Percentiles rank a stretch among this genome's conserved stretches.
These are phyloP conservation scores for Boletus patriciae DNA, from an alignment of 768 basidiomycete genomes.

Conservation along the genomic window DNA sequence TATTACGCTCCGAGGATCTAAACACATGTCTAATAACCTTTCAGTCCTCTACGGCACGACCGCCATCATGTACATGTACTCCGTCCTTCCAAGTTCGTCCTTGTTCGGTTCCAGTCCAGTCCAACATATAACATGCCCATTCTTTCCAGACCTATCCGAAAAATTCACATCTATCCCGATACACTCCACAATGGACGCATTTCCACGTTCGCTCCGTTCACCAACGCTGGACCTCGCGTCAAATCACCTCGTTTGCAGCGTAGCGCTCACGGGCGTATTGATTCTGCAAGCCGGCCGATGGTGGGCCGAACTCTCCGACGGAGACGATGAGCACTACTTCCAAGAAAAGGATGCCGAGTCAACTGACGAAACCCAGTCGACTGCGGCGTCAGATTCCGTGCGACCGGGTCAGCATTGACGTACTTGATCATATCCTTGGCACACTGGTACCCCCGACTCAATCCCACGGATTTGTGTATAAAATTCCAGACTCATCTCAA, in stretches of 20 bases:
- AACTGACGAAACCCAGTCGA: conserved; percentile 11
- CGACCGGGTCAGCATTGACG: conserved; percentile 12
- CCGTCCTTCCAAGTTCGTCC: conserved; percentile 76
- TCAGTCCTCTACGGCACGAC: conserved; percentile 76
- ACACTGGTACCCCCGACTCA: neutral
- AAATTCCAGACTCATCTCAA: conserved; percentile 4
- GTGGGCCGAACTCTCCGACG: conserved; percentile 79
- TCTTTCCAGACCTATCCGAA: conserved; percentile 49
- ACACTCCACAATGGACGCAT: conserved; percentile 52
- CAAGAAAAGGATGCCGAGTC: conserved; percentile 31
- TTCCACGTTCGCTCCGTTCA: conserved; percentile 60
- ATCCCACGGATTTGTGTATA: conserved; percentile 4
- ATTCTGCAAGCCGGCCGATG: conserved; percentile 80
- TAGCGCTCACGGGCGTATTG: conserved; percentile 84
- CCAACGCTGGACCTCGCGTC: conserved; percentile 80
- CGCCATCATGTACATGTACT: conserved; percentile 68
- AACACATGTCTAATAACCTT: neutral
- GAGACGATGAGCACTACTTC: conserved; percentile 46
- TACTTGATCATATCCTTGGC: neutral
- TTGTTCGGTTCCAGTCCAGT: neutral
- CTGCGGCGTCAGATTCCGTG: neutral
- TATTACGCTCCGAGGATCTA: conserved; percentile 2
- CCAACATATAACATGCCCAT: conserved; percentile 9
- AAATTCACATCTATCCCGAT: conserved; percentile 60
- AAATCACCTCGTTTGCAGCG: conserved; percentile 81